Base-by-base conservation (phyloP, 2,329 filamentous ascomycete genomes). In the Shiraia bambusicola region DNA sequence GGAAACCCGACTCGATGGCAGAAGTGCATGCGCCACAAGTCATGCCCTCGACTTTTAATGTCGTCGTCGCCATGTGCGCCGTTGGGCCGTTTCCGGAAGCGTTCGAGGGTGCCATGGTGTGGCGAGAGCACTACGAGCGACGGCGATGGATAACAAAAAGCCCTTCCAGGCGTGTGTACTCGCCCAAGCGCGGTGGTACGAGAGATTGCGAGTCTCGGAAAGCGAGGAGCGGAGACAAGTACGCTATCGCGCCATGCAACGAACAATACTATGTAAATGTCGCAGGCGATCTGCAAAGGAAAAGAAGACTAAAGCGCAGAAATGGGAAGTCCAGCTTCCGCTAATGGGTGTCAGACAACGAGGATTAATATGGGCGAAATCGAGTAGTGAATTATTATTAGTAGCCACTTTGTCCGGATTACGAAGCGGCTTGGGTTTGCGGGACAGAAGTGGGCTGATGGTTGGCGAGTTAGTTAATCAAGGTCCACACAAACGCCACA, bases 1-100 rank as follows among this genome's bases (percentile, higher is more conserved):
- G 86, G 72, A 98, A 95, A 54, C 87, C 93, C 45, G 86, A 82
- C 76, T 97, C 92, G 56, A 98, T 86, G n/a, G 93, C 86, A 31
- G 91, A 94, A 19, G 92, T 96, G 68, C 93, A 98, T 56, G 92
- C 86, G 64, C 92, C 91, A 72, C 93, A 98, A 52, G 77, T 80
- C 75, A 79, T 98, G 56, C 93, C 93, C 54, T 87, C 89, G 28
- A 98, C 86, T 61, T 86, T 88, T 47, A 98, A 73, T 14, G 91
- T 96, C 24, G 93, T 97, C 10, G 88, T 95, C 28, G 88, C 88
- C 82, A 94, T 86, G 40, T 67, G 65, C 46, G 78, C 73, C 26
- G 78, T 76, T 24, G 61, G 52, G 52, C 54, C 43, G 25, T 37
- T 51, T n/a, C 55, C 31, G 25, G 53, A 16, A 17, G 19, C 8